Evolutionary conservation across 805 yeast species (phyloP).

Genomic region (Pichia manshurica): DNA sequence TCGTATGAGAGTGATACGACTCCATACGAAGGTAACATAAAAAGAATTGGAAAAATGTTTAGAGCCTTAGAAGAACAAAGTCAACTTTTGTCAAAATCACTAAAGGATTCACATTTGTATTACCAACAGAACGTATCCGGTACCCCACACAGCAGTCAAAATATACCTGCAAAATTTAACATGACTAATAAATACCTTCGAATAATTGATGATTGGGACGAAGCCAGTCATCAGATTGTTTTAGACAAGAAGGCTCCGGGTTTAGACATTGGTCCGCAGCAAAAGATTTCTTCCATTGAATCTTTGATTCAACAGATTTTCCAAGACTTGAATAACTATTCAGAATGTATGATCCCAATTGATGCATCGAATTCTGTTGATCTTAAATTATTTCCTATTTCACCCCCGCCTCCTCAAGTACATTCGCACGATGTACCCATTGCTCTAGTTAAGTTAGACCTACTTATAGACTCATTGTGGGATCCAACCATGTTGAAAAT

Average conservation of each 20-base stretch:
- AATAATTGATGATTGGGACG: constrained; percentile 28
- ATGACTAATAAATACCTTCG: constrained; percentile 26
- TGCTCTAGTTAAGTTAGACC: constrained; percentile 69
- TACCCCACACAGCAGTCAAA: constrained; percentile 3
- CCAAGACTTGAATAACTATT: constrained; percentile 90
- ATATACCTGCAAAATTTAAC: constrained; percentile 4
- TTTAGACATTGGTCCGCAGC: constrained; percentile 19
- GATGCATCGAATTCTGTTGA: constrained; percentile 87
- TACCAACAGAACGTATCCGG: constrained; percentile 26
- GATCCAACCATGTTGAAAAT: constrained; percentile 94
- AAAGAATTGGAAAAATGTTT: constrained; percentile 82
- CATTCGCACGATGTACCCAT: constrained; percentile 86
- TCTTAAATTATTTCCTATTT: constrained; percentile 87
- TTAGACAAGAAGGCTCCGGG: constrained; percentile 20
- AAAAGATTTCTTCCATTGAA: constrained; percentile 47
- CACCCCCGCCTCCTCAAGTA: constrained; percentile 72
- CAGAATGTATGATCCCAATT: constrained; percentile 92
- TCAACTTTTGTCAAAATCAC: constrained; percentile 58
- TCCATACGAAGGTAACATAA: constrained; percentile 81
- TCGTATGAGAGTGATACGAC: constrained; percentile 74
- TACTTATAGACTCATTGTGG: constrained; percentile 86
- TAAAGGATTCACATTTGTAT: constrained; percentile 38
- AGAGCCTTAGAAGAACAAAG: constrained; percentile 86
- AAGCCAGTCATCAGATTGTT: constrained; percentile 22
- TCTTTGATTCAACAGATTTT: constrained; percentile 82